Evolutionary conservation across 169 alveolate species (phyloP).

Genomic region (Cryptosporidium parvum): DNA sequence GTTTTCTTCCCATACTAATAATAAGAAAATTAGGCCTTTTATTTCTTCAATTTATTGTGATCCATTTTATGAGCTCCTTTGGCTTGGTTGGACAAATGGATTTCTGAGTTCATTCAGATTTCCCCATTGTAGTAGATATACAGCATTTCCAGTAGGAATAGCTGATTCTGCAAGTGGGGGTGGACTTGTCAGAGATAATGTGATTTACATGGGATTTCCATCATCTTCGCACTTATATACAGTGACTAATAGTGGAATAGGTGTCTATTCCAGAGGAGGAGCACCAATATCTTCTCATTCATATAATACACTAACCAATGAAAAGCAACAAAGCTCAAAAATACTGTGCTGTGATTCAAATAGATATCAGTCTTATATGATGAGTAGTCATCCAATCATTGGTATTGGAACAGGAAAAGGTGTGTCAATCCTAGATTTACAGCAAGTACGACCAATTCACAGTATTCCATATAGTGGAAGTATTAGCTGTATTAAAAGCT

Average conservation of each 20-base stretch:
- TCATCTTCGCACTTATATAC: constrained; percentile 65
- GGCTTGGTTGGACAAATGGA: constrained; percentile 76
- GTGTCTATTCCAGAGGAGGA: constrained; percentile 72
- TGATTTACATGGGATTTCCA: constrained; percentile 58
- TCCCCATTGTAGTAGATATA: constrained; percentile 71
- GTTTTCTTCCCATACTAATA: constrained; percentile 30
- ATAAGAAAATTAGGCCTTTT: constrained; percentile 50
- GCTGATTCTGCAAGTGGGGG: constrained; percentile 18
- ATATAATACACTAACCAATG: constrained; percentile 4
- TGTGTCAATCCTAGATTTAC: constrained; percentile 67
- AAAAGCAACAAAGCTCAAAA: background rate
- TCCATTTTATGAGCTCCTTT: constrained; percentile 70
- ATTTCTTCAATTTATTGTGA: constrained; percentile 53
- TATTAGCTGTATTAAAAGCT: constrained; percentile 48
- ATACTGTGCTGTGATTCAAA: constrained; percentile 55
- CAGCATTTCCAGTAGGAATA: constrained; percentile 70
- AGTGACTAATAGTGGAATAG: constrained; percentile 58
- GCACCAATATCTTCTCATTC: constrained; percentile 61
- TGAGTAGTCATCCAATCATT: constrained; percentile 9
- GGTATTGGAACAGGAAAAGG: constrained; percentile 71
- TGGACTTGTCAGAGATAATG: constrained; percentile 30
- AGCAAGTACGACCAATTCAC: constrained; percentile 33
- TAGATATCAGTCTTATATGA: constrained; percentile 47
- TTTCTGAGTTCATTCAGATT: constrained; percentile 67
- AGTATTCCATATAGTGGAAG: constrained; percentile 60